Evolutionary conservation across 306 rosid species (phyloP).

Genomic region (Albizia julibrissin): DNA sequence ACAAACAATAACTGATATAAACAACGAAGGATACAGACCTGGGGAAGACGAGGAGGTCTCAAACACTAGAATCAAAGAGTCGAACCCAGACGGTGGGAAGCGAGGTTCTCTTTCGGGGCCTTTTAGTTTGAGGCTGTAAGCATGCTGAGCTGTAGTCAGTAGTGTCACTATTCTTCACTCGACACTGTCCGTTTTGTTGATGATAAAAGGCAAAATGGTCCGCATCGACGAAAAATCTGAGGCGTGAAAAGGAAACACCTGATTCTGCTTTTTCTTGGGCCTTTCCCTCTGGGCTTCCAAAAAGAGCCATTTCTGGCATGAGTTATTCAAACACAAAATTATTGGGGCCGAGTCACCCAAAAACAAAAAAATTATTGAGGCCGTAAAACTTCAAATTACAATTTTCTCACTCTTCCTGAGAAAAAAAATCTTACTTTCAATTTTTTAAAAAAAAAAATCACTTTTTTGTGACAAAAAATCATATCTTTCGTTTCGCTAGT

Average conservation of each 20-base stretch:
- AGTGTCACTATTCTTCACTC: background rate
- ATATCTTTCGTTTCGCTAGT: no score
- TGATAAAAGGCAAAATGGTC: background rate
- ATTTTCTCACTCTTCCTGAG: no score
- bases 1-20: background rate
- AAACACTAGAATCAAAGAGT: constrained; percentile 29
- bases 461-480: no score
- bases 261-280: background rate
- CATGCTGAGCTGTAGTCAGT: background rate
- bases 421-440: no score
- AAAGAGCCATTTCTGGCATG: background rate
- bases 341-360: background rate
- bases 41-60: constrained; percentile 30
- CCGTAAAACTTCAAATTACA: no score
- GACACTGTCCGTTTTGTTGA: constrained; percentile 27
- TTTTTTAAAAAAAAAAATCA: no score
- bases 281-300: background rate
- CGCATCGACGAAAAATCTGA: background rate
- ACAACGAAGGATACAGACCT: background rate
- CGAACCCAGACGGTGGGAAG: constrained; percentile 25
- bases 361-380: no score
- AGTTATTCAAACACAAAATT: background rate
- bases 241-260: background rate
- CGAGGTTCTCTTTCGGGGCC: background rate
- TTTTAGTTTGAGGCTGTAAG: background rate